Evolutionary conservation across 306 rosid genomes (phyloP), one percentile per base, ranked within the genome.

Genomic region (Macrotyloma uniflorum): DNA sequence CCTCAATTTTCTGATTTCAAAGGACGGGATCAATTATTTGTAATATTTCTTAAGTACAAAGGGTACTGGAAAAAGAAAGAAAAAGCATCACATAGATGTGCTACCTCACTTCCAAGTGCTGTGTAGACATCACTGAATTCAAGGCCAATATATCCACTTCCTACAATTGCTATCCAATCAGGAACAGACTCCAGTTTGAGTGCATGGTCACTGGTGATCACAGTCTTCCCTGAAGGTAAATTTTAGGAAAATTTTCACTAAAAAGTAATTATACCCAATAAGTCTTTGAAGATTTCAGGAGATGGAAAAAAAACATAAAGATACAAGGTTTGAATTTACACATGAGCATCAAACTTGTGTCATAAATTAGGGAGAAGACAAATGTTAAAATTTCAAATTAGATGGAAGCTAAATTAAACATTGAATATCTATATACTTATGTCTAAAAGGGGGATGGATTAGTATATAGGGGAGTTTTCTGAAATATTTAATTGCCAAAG

Each of bases 41-140:
- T 22, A 79, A 16, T 69, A 58, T 35, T 74, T 42, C 40, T 75
- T 65, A 43, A 6, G 24, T 57, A 66, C 59, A 72, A 66, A 57
- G 40, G 40, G 35, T 23, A 47, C 45, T 20, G 55, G 51, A 47
- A 23, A 70, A 73, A 65, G 33, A 70, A 35, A 79, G 73, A 8
- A 83, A 6, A 64, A 28, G 16, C 20, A 74, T 76, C 69, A 72
- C 58, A 80, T 57, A 62, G 49, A 82, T 35, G 78, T 65, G 42
- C 67, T 77, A 95, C 99, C 99, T 93, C 99, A 83, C 99, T 95
- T 80, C 99, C 99, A 69, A 95, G 97, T 49, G 99, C 99, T 0
- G 99, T 95, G 81, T 95, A 95, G 45, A 95, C 99, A 69, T 95
- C 99, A 81, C 99, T 95, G 89, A 95, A 95, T 81, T 95, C 99